Percentiles rank a stretch among this genome's conserved stretches.
Conservation (phyloP, 306 rosid genomes). For the Casuarina glauca region DNA sequence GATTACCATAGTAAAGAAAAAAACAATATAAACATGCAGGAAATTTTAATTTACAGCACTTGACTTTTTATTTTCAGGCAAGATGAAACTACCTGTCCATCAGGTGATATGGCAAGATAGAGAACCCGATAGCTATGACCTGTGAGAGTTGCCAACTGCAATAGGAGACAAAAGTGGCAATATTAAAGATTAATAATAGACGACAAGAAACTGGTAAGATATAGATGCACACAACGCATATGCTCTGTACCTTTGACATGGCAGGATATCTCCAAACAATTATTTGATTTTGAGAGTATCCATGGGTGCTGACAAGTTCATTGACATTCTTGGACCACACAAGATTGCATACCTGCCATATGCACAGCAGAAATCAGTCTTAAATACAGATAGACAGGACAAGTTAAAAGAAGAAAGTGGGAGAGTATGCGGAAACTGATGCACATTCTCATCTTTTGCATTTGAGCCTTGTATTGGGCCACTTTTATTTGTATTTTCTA, state of each 20-base stretch:
- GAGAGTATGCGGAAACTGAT: not conserved
- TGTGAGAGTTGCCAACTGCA: constrained; percentile 89
- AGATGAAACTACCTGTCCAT: constrained; percentile 76
- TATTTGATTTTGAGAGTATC: constrained; percentile 97
- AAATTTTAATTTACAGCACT: not conserved
- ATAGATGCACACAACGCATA: constrained; percentile 5
- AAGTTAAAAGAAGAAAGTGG: not conserved
- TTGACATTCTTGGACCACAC: constrained; percentile 99
- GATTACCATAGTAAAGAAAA: constrained; percentile 19
- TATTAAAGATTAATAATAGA: not conserved
- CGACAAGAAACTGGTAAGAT: not conserved
- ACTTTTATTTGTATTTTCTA: too few species aligned
- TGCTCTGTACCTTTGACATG: constrained; percentile 82
- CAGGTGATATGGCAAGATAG: constrained; percentile 96
- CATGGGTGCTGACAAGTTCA: constrained; percentile 97
- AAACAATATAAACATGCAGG: constrained; percentile 10
- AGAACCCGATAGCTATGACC: constrained; percentile 96
- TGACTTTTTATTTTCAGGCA: not conserved
- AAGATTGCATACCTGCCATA: constrained; percentile 90
- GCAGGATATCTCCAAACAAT: constrained; percentile 98
- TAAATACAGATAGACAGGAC: not conserved
- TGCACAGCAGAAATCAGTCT: constrained; percentile 23
- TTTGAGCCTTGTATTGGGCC: too few species aligned
- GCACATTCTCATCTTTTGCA: too few species aligned
- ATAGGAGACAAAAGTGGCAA: constrained; percentile 24